Conservation (phyloP, 495 filamentous ascomycete species). For the Penicillium subrubescens region DNA sequence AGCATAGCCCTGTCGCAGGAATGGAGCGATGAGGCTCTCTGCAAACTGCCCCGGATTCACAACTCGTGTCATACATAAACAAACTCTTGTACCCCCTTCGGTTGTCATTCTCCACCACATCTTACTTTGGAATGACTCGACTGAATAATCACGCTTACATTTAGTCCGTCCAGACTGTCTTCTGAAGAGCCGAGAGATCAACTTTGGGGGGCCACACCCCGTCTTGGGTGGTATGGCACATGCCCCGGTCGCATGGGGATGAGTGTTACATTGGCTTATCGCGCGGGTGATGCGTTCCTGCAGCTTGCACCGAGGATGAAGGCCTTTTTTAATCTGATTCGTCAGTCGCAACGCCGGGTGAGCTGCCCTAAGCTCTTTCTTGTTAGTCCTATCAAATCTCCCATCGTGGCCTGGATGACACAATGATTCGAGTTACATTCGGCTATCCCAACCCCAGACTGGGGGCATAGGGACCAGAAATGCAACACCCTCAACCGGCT, state of each 20-base stretch:
- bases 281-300: constrained; percentile 24
- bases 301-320: constrained; percentile 6
- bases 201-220: neutral
- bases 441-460: neutral
- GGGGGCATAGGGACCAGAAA: neutral
- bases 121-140: neutral
- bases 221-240: constrained; percentile 19
- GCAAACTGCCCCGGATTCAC: neutral
- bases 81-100: neutral
- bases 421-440: constrained; percentile 14
- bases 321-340: constrained; percentile 4
- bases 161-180: neutral
- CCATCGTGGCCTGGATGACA: constrained; percentile 1
- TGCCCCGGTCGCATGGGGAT: constrained; percentile 27
- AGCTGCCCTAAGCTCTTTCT: neutral
- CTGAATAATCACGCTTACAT: constrained; percentile 1
- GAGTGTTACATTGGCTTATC: constrained; percentile 25
- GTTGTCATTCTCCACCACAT: neutral
- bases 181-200: neutral
- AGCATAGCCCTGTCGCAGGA: neutral
- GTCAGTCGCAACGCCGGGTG: neutral
- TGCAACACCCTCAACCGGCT: neutral
- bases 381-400: neutral
- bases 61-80: neutral
- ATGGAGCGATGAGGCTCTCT: neutral